Conservation (phyloP, 1,284 basidiomycete species). For the Somion occarium region DNA sequence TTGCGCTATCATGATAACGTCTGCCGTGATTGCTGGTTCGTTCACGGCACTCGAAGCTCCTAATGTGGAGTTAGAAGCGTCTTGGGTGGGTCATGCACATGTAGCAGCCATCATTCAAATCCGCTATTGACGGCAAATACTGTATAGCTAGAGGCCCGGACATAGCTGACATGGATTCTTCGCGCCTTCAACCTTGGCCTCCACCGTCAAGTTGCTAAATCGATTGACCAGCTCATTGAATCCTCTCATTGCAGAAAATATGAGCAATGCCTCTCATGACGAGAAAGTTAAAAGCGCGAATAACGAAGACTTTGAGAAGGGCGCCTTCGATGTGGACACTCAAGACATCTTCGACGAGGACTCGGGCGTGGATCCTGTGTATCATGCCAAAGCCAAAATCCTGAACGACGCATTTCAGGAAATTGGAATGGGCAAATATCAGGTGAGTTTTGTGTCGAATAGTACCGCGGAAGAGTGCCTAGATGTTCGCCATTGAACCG, state of each 20-base stretch:
- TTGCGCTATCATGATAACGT: background rate
- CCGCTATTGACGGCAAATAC: background rate
- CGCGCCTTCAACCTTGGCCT: background rate
- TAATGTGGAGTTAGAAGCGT: background rate
- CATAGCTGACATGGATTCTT: background rate
- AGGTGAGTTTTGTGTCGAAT: slow-evolving; percentile 43
- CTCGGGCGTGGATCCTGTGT: slow-evolving; percentile 49
- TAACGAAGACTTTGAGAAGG: slow-evolving; percentile 1
- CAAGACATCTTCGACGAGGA: slow-evolving; percentile 42
- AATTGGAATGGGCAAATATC: slow-evolving; percentile 71
- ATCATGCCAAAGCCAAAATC: slow-evolving; percentile 56
- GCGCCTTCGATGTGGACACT: slow-evolving; percentile 20
- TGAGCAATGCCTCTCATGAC: background rate
- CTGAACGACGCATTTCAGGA: slow-evolving; percentile 66
- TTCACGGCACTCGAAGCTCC: too few relatives aligned
- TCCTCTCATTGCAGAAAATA: background rate
- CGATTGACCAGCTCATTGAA: background rate
- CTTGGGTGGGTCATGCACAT: background rate
- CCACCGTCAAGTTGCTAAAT: background rate
- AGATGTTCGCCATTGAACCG: background rate
- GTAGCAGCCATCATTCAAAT: background rate
- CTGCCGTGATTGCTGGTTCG: background rate
- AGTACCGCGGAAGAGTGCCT: too few relatives aligned
- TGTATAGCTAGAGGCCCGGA: background rate
- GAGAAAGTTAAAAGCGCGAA: background rate